Base-by-base conservation (phyloP, 305 asterid genomes). In the Fraxinus sp. region DNA sequence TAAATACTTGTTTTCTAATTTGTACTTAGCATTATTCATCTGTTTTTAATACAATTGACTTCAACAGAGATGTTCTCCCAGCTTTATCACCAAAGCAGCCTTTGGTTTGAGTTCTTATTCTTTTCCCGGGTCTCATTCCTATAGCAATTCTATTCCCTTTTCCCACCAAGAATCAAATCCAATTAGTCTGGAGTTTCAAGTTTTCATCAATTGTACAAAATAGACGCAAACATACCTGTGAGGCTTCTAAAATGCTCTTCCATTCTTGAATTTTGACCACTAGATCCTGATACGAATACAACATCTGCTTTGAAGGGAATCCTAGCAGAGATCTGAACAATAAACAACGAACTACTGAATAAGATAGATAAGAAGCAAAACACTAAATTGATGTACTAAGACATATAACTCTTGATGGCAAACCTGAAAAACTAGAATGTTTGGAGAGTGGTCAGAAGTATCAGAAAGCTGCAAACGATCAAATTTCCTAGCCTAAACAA, bases 371-470 rank as follows among this genome's bases (percentile, higher is more conserved):
- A 79, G 37, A 77, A 83, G 52, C 73, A 26, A 75, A 73, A 62
- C 26, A 11, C 77, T 33, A 83, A 44, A 62, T 16, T 59, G 13
- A 44, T 44, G 4, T 41, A 41, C 39, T 68, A 52, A 52, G 77
- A 22, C 28, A 20, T 28, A 74, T 78, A 87, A 79, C 49, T 66
- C 26, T 70, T 55, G 59, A 79, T 79, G 49, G 80, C 77, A 85
- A 74, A 96, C 99, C 99, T 96, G 99, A 90, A 96, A 94, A 84
- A 96, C 97, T 79, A 96, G 91, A 88, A 96, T 87, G 79, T 92
- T 96, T 57, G 99, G 89, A 83, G 91, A 90, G 83, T 86, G 81
- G 68, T 92, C 98, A 74, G 93, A 89, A 79, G 97, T 89, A 85
- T 96, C 97, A 41, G 99, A 92, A 83, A 96, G 98, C 93, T 91